These are phyloP conservation scores for Cephalotrichum gorgonifer DNA, from an alignment of 2,329 filamentous ascomycete species.

Conservation along the genomic window DNA sequence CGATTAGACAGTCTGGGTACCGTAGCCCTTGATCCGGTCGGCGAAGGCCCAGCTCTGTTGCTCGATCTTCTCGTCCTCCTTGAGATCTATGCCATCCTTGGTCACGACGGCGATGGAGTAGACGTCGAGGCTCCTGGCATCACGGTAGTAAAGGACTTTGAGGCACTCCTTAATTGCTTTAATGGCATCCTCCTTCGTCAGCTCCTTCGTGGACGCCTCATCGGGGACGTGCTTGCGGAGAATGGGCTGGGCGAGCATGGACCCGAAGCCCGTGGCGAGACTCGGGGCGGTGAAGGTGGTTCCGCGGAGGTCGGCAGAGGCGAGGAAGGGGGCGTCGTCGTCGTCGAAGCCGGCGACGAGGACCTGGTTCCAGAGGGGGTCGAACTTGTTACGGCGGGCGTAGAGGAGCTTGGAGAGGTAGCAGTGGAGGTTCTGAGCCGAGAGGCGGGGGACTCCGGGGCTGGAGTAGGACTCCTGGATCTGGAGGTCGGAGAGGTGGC, in stretches of 20 bases:
- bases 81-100: constrained; percentile 77
- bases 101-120: constrained; percentile 90
- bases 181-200: constrained; percentile 71
- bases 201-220: constrained; percentile 61
- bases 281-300: constrained; percentile 84
- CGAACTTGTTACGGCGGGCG: constrained; percentile 86
- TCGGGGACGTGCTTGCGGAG: constrained; percentile 76
- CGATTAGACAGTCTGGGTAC: constrained; percentile 60
- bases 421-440: constrained; percentile 89
- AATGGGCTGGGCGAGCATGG: constrained; percentile 86
- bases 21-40: constrained; percentile 88
- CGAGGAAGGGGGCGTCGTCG: constrained; percentile 74
- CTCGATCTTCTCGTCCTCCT: constrained; percentile 80
- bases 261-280: constrained; percentile 86
- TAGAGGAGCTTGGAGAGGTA: constrained; percentile 96
- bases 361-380: constrained; percentile 94
- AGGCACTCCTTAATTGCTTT: constrained; percentile 82
- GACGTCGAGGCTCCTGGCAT: constrained; percentile 81
- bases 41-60: constrained; percentile 98
- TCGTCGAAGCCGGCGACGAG: constrained; percentile 84
- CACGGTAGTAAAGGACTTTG: constrained; percentile 97
- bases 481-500: constrained; percentile 75
- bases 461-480: constrained; percentile 76
- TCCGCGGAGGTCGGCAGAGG: constrained; percentile 81
- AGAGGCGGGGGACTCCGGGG: constrained; percentile 43